These are phyloP conservation scores for Verticillium zaregamsianum DNA, from an alignment of 2,329 filamentous ascomycete species.

Conservation along the genomic window DNA sequence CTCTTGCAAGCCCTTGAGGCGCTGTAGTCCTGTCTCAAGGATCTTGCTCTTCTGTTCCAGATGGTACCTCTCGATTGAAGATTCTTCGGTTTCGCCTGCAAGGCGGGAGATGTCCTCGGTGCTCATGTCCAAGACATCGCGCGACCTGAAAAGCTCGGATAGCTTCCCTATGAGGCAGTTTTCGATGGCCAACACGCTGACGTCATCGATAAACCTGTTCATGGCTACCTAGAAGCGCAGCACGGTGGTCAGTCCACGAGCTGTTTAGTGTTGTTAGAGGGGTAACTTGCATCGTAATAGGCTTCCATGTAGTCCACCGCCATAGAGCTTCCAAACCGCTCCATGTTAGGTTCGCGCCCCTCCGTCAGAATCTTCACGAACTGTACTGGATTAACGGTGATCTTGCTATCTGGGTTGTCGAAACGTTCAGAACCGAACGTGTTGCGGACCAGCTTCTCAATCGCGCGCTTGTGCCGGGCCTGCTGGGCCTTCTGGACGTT, in stretches of 20 bases:
- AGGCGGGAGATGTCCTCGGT: constrained; percentile 11
- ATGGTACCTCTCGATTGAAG: constrained; percentile 7
- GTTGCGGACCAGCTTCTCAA: constrained; percentile 1
- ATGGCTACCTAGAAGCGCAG: constrained; percentile 20
- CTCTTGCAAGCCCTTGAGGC: too few relatives aligned
- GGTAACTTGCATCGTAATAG: constrained; percentile 32
- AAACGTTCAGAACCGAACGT: constrained; percentile 13
- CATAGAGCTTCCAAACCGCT: constrained; percentile 22
- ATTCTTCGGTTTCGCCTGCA: constrained; percentile 13
- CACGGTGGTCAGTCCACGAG: too few relatives aligned
- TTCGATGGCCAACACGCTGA: constrained; percentile 26
- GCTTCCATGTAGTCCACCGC: constrained; percentile 32
- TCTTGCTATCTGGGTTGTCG: constrained; percentile 1
- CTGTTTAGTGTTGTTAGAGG: too few relatives aligned
- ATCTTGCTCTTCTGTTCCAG: constrained; percentile 9
- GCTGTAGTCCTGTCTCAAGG: not conserved
- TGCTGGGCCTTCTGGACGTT: constrained; percentile 25
- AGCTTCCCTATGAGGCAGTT: constrained; percentile 22
- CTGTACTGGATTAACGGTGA: constrained; percentile 12
- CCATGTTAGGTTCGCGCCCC: constrained; percentile 22
- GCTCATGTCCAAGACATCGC: constrained; percentile 11
- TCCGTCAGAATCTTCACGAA: constrained; percentile 16
- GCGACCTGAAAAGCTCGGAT: constrained; percentile 15
- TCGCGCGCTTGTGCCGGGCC: constrained; percentile 10
- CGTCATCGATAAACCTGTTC: constrained; percentile 26